A percentile compares a stretch with the other conserved stretches of the same genome.
Evolutionary conservation across 75 land plant species (phyloP).

Genomic region (Chamaecyparis obtusa): DNA sequence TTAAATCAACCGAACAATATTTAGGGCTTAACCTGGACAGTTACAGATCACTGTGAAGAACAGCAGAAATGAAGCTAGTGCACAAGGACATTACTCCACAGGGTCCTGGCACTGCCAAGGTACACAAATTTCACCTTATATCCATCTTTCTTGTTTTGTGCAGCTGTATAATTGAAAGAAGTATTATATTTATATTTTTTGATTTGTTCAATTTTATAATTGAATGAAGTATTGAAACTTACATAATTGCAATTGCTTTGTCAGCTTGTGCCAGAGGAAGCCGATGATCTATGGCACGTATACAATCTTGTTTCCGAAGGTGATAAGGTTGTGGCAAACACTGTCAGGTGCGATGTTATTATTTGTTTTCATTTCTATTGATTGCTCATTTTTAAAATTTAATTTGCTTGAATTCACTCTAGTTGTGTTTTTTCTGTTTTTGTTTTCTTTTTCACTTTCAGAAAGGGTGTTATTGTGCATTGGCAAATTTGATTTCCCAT

Average conservation of each 20-base stretch:
- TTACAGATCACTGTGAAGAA: not conserved
- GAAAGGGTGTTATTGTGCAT: no score
- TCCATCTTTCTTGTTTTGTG: no score
- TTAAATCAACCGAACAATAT: not conserved
- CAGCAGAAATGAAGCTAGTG: slow-evolving; percentile 62
- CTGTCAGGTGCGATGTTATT: slow-evolving; percentile 55
- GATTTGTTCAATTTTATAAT: not conserved
- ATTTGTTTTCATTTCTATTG: not conserved
- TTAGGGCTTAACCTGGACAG: not conserved
- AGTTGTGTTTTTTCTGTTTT: not conserved
- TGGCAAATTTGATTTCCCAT: no score
- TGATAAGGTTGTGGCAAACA: slow-evolving; percentile 68
- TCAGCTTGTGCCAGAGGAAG: slow-evolving; percentile 84
- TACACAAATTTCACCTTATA: not conserved
- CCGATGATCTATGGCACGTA: slow-evolving; percentile 88
- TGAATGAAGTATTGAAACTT: no score
- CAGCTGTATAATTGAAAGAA: not conserved
- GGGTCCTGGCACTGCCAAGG: slow-evolving; percentile 85
- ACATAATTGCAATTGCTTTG: not conserved
- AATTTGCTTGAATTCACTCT: not conserved
- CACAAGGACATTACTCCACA: slow-evolving; percentile 35
- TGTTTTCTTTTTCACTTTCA: not conserved
- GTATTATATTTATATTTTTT: no score
- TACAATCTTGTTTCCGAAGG: slow-evolving; percentile 79
- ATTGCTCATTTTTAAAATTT: not conserved